phyloP scores from a whole-genome alignment of 2,329 filamentous ascomycete species.

The Colletotrichum orchidophilum region DNA sequence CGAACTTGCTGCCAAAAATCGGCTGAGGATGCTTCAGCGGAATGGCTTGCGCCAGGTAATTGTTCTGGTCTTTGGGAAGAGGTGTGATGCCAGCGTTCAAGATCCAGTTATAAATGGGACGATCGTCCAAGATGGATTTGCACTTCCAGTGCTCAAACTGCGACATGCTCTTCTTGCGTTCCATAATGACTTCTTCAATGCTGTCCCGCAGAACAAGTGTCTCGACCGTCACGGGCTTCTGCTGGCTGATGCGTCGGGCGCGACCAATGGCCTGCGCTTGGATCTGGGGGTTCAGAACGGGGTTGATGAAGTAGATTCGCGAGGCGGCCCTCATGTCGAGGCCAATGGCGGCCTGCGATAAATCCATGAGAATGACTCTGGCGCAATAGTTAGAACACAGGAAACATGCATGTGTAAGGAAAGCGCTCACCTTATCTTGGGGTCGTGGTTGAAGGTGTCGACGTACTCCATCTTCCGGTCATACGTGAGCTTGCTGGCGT shows the following conservation, averaged over 20 bases:
- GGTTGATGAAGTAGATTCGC: slow-evolving; percentile 88
- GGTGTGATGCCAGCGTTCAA: slow-evolving; percentile 58
- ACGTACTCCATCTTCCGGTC: slow-evolving; percentile 78
- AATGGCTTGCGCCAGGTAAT: slow-evolving; percentile 59
- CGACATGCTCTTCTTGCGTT: slow-evolving; percentile 79
- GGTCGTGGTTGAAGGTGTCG: slow-evolving; percentile 76
- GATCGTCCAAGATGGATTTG: slow-evolving; percentile 67
- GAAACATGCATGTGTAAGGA: background rate
- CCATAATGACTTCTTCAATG: slow-evolving; percentile 85
- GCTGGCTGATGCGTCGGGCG: slow-evolving; percentile 87
- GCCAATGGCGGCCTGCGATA: slow-evolving; percentile 88
- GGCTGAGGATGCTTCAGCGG: slow-evolving; percentile 54
- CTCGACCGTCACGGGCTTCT: slow-evolving; percentile 81
- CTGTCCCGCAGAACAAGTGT: slow-evolving; percentile 83
- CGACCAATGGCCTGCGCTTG: slow-evolving; percentile 93
- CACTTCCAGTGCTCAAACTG: slow-evolving; percentile 67
- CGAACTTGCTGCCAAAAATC: slow-evolving; percentile 62
- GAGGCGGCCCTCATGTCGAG: slow-evolving; percentile 86
- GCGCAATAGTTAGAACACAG: background rate
- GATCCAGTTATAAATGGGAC: slow-evolving; percentile 68
- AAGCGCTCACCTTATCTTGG: slow-evolving; percentile 62
- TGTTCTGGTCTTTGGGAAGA: slow-evolving; percentile 38
- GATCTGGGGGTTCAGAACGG: slow-evolving; percentile 84
- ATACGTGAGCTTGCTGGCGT: slow-evolving; percentile 69
- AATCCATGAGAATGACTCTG: slow-evolving; percentile 87